Evolutionary conservation across 208 protist genomes (phyloP), one percentile per base, ranked within the genome.

Genomic region (Kentomonas sorsogonicus): DNA sequence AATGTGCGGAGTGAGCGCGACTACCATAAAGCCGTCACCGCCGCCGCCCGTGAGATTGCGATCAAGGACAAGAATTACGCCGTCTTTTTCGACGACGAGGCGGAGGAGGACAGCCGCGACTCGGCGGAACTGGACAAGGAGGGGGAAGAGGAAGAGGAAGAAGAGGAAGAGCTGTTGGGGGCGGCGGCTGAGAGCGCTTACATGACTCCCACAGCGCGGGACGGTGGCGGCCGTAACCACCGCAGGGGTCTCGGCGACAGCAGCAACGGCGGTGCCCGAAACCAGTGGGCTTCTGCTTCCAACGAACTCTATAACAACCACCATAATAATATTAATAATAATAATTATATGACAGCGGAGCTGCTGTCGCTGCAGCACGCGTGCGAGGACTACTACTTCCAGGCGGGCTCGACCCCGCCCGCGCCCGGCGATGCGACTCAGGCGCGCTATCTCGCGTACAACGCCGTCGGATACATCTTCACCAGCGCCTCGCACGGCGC

Each of bases 381-480:
- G 10, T 25, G 74, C 55, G 44, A 50, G 44, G 82, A 89, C 56
- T 94, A 94, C 58, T 75, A 69, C 29, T 89, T 94, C 57, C 87
- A 94, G 55, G 74, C 88, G 36, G 74, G 87, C 22, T 80, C 87
- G 2, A 94, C 87, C 22, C 87, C 82, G 10, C 48, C 56, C 10
- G 82, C 74, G 10, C 72, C 71, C 34, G 83, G 80, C 36, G n/a
- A n/a, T n/a, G n/a, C n/a, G n/a, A n/a, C n/a, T n/a, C 79, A 73
- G 48, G 82, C 69, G 53, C 90, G 87, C 65, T 94, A 90, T 63
- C 61, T 94, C 1, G 87, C 87, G 22, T 94, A 94, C 69, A 94
- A 94, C 68, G 72, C 80, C 10, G 71, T 86, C 0, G 87, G 87
- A 1, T 91, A 79, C 66, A 88, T 94, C 53, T 79, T 76, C 58